A percentile compares a stretch with the other conserved stretches of the same genome.
phyloP scores from a whole-genome alignment of 164 flowering plant genomes.

The Berberis vulgaris region DNA sequence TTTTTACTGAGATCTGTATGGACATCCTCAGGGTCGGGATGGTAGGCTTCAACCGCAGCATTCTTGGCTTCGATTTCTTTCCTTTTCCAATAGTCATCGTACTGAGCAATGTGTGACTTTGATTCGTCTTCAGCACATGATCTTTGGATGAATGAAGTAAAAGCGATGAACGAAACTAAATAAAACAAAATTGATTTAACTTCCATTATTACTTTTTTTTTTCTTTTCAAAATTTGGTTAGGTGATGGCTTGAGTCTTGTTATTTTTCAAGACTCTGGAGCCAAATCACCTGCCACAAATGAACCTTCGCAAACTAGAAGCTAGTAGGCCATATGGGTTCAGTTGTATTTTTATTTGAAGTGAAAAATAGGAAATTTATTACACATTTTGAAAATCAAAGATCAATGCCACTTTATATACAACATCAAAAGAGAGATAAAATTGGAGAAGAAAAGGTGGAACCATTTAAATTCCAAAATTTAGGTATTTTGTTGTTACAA shows the following conservation, averaged over 20 bases:
- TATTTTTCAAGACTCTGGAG: too few relatives aligned
- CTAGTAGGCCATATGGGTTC: too few relatives aligned
- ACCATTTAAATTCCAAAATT: background rate
- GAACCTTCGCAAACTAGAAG: too few relatives aligned
- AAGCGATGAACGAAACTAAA: constrained; percentile 6
- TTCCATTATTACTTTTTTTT: background rate
- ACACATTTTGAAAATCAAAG: too few relatives aligned
- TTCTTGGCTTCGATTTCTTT: constrained; percentile 29
- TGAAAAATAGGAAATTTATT: too few relatives aligned
- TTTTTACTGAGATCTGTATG: constrained; percentile 26
- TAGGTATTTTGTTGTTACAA: too few relatives aligned
- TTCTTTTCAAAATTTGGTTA: too few relatives aligned
- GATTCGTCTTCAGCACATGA: too few relatives aligned
- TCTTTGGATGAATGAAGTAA: constrained; percentile 12
- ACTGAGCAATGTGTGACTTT: constrained; percentile 21
- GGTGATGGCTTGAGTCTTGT: too few relatives aligned
- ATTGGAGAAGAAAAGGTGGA: constrained; percentile 5
- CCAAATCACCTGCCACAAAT: too few relatives aligned
- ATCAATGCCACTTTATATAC: background rate
- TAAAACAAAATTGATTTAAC: background rate
- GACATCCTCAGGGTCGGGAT: constrained; percentile 39
- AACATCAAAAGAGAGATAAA: background rate
- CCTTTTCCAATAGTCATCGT: constrained; percentile 40
- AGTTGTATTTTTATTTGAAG: too few relatives aligned
- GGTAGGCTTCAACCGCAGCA: constrained; percentile 21